Evolutionary conservation across 345 rosid species (phyloP), one percentile per base, ranked within the genome.

Genomic region (Rhodamnia rubescens): DNA sequence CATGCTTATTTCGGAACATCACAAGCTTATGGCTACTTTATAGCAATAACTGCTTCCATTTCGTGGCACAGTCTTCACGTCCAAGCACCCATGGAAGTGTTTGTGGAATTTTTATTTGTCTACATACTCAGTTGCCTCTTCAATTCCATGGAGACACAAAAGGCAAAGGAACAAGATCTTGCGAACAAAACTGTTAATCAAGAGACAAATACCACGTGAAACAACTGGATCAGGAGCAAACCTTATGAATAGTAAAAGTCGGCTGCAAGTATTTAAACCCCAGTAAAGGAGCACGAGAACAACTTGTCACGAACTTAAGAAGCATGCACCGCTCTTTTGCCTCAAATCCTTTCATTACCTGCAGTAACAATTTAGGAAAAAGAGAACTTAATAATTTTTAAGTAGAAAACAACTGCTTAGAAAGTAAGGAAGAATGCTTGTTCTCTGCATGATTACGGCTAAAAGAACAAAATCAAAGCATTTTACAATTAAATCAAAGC

Each of bases 221-320:
- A 42, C 32, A 18, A 54, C 36, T 61, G 75, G 86, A 86, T 86
- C 61, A 85, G 58, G 58, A 84, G 55, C 90, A 52, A 85, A 95
- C 98, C 95, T 97, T 97, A 89, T 95, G 98, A 89, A 97, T 93
- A 26, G 95, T 97, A 90, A 96, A 97, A 74, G 96, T 89, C 86
- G 99, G 98, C 88, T 93, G 98, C 93, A 96, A 90, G 91, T 96
- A 93, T 89, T 95, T 96, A 92, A 97, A 97, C 80, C 99, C 98
- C 64, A 95, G 96, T 82, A 94, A 94, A 85, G 99, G 99, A 90
- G 95, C 96, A 83, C 98, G 95, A 84, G 98, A 96, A 91, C 98
- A 97, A 89, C 99, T 97, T 61, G 98, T 97, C 85, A 96, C 99
- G 89, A 97, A 97, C 88, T 97, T 97, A 83, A 97, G 98, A 88